Percentiles rank a stretch among this genome's conserved stretches.
Conservation (phyloP, 2,329 filamentous ascomycete species). For the Beauveria bassiana region DNA sequence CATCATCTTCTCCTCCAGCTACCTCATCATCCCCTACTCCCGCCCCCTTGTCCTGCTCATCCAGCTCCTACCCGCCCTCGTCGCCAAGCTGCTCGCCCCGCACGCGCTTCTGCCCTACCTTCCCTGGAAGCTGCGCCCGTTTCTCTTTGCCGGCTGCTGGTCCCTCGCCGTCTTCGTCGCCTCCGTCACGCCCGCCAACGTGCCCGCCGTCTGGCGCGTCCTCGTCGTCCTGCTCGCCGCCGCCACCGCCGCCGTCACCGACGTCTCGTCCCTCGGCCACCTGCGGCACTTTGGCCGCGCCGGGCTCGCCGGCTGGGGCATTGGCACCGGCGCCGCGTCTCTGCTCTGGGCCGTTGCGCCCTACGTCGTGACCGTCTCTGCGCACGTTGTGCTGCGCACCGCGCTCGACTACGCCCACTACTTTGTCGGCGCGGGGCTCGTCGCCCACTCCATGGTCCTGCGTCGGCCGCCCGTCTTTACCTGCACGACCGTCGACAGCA, state of each 20-base stretch:
- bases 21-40: slow-evolving; percentile 28
- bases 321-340: slow-evolving; percentile 24
- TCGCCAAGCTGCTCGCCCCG: slow-evolving; percentile 22
- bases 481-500: slow-evolving; percentile 15
- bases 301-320: slow-evolving; percentile 28
- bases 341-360: slow-evolving; percentile 23
- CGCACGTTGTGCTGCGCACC: slow-evolving; percentile 21
- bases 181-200: slow-evolving; percentile 25
- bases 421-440: slow-evolving; percentile 20
- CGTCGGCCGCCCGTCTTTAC: slow-evolving; percentile 18
- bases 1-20: slow-evolving; percentile 25
- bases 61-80: slow-evolving; percentile 23
- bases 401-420: slow-evolving; percentile 21
- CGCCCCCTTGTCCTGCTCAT: slow-evolving; percentile 25
- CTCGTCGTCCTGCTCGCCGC: slow-evolving; percentile 24
- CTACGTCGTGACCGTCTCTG: slow-evolving; percentile 21
- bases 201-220: slow-evolving; percentile 22
- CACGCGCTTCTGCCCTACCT: slow-evolving; percentile 19
- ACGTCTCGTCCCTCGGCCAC: slow-evolving; percentile 26
- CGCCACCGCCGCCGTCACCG: slow-evolving; percentile 21
- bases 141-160: slow-evolving; percentile 22
- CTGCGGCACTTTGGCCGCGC: slow-evolving; percentile 21
- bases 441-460: slow-evolving; percentile 23
- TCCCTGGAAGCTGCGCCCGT: slow-evolving; percentile 22
- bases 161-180: slow-evolving; percentile 21